Evolutionary conservation across 2,329 filamentous ascomycete species (phyloP).

Genomic region (Penicillium nordicum): DNA sequence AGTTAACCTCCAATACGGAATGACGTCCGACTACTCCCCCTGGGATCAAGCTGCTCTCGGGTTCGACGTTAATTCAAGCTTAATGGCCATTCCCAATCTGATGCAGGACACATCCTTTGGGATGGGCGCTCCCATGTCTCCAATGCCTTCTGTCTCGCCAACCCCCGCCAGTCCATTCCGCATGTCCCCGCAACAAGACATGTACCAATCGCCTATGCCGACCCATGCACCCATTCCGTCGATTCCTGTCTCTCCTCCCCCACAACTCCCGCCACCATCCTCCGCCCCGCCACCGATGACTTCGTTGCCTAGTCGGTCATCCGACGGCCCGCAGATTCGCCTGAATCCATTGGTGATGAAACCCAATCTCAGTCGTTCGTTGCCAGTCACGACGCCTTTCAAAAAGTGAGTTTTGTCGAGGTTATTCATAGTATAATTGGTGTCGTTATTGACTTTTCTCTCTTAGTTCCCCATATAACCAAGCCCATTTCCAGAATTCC

Average conservation of each 20-base stretch:
- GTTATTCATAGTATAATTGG: too few relatives aligned
- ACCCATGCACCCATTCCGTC: constrained; percentile 21
- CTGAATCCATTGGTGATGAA: constrained; percentile 43
- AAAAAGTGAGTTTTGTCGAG: constrained; percentile 36
- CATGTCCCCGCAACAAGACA: constrained; percentile 33
- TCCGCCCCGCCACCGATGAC: constrained; percentile 33
- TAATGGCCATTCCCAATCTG: constrained; percentile 42
- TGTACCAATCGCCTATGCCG: constrained; percentile 34
- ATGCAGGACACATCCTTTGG: constrained; percentile 37
- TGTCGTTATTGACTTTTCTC: background rate
- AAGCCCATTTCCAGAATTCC: constrained; percentile 46
- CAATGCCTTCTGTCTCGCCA: constrained; percentile 28
- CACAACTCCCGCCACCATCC: constrained; percentile 20
- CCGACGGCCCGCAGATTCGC: constrained; percentile 41
- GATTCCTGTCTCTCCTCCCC: constrained; percentile 29
- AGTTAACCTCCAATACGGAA: constrained; percentile 42
- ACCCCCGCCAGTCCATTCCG: constrained; percentile 30
- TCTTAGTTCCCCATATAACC: constrained; percentile 43
- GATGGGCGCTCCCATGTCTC: constrained; percentile 26
- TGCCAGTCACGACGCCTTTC: constrained; percentile 41
- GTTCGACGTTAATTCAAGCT: constrained; percentile 40
- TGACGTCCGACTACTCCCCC: constrained; percentile 37
- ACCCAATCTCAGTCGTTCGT: constrained; percentile 38
- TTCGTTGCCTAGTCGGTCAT: constrained; percentile 32
- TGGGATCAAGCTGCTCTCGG: constrained; percentile 39